phyloP scores from a whole-genome alignment of 1,284 basidiomycete genomes.

The Meripilus lineatus region DNA sequence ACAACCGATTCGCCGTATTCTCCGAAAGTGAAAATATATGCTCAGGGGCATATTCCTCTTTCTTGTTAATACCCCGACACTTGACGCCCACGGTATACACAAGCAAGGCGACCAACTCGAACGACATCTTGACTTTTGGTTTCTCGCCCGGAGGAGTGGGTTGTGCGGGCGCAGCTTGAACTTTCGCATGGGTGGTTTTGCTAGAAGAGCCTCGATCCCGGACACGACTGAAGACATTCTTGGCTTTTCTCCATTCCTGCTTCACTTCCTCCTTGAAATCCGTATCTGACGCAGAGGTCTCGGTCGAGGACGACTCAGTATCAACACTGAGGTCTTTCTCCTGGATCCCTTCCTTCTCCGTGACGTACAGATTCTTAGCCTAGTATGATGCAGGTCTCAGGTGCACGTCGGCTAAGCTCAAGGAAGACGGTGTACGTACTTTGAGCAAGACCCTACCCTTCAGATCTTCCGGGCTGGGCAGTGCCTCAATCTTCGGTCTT shows the following conservation, averaged over 20 bases:
- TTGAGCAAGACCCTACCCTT: conserved; percentile 84
- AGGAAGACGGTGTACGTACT: conserved; percentile 31
- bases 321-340: conserved; percentile 36
- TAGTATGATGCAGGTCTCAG: conserved; percentile 18
- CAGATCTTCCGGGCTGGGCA: conserved; percentile 89
- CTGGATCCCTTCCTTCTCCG: conserved; percentile 35
- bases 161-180: no score
- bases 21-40: conserved; percentile 96
- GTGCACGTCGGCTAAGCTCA: neutral
- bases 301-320: conserved; percentile 41
- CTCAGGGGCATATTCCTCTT: conserved; percentile 81
- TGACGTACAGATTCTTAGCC: conserved; percentile 59
- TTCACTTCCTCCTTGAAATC: conserved; percentile 26
- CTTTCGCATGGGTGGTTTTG: no score
- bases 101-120: conserved; percentile 69
- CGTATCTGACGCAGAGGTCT: conserved; percentile 40
- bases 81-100: conserved; percentile 97
- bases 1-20: conserved; percentile 65
- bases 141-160: no score
- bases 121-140: conserved; percentile 65
- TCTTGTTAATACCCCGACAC: conserved; percentile 89
- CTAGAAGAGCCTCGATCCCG: no score
- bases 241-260: conserved; percentile 31
- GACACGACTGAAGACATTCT: conserved; percentile 34
- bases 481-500: conserved; percentile 40